Evolutionary conservation across 768 basidiomycete genomes (phyloP), one percentile per base, ranked within the genome.

Genomic region (Phylloporus sp.): DNA sequence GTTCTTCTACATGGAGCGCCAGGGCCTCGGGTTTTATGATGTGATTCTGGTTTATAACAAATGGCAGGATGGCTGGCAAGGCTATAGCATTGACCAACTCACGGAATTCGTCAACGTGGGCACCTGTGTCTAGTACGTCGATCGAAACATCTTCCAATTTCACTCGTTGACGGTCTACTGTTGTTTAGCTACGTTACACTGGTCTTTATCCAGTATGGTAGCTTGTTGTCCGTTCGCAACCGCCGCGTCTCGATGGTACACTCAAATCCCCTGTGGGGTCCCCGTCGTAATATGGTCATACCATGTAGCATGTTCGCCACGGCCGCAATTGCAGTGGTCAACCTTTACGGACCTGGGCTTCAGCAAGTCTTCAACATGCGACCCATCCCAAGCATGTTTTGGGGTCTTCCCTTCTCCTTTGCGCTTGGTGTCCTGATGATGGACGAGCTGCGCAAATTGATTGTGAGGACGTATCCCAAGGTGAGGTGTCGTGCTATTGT

Each of bases 381-480:
- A 10, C 69, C 72, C 0, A 71, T 75, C 15, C 73, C 71, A 4
- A 61, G 66, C 27, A 69, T 71, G 59, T 76, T 71, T 52, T 76
- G 75, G 74, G 64, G 69, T 5, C 49, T 73, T 18, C 73, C 75
- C 0, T 66, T 74, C 38, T 44, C 59, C 0, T 72, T 76, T 40
- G 75, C 72, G 23, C 17, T 69, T 9, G 71, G 67, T 0, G 70
- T 76, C 15, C 51, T 77, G 50, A 53, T 58, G 0, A 63, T 76
- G 61, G 76, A 77, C 47, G 75, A 77, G 54, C 35, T 66, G 15
- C 63, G 76, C 42, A 77, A 77, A 60, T 50, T 73, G 42, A 54
- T 75, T 29, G 74, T 74, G 46, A 60, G 74, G 53, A 63, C 67
- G 8, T 72, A 72, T 44, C 73, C 73, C 2, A 69, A 71, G 60